Evolutionary conservation across 2,329 filamentous ascomycete genomes (phyloP), one percentile per base, ranked within the genome.

Genomic region (Ascosphaera apis): DNA sequence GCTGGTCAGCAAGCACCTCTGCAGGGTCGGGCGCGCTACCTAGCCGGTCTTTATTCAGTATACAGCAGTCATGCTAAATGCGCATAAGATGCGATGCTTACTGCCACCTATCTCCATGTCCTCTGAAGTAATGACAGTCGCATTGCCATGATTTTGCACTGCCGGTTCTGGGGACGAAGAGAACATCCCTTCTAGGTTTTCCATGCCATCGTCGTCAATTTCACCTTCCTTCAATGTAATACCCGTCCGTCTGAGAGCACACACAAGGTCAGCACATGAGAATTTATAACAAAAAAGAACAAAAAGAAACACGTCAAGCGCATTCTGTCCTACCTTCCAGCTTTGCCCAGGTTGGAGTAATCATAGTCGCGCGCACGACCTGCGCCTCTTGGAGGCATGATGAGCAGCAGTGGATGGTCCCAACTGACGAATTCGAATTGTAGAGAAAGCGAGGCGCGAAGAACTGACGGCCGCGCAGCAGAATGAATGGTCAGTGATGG

Each of bases 201-300:
- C 82, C 62, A 98, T 73, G 54, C 86, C 88, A 64, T 92, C 65
- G 53, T 91, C 83, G 57, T 95, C 86, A 57, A 82, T 77, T 41
- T 74, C 63, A 36, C 81, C 81, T 37, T 92, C 81, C 47, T 72
- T 70, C 21, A 95, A 57, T 1, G 72, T 77, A 17, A 91, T 68
- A 32, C 88, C 88, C 1, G 88, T 98, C 66, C 91, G 91, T 46
- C 86, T 93, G 45, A 35, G 36, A 13, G 38, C 44, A 35, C 34
- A 36, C n/a, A n/a, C n/a, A n/a, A 31, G 37, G 15, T 16, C 5
- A 18, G 13, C 19, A 9, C 34, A 36, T 40, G 51, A 12, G 56
- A 45, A 43, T 52, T 45, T 41, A 54, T 37, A 39, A 30, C 16
- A 36, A 32, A n/a, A n/a, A n/a, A n/a, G n/a, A n/a, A n/a, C n/a